Conservation (phyloP, 2,329 filamentous ascomycete species). For the Exserohilum turcica region DNA sequence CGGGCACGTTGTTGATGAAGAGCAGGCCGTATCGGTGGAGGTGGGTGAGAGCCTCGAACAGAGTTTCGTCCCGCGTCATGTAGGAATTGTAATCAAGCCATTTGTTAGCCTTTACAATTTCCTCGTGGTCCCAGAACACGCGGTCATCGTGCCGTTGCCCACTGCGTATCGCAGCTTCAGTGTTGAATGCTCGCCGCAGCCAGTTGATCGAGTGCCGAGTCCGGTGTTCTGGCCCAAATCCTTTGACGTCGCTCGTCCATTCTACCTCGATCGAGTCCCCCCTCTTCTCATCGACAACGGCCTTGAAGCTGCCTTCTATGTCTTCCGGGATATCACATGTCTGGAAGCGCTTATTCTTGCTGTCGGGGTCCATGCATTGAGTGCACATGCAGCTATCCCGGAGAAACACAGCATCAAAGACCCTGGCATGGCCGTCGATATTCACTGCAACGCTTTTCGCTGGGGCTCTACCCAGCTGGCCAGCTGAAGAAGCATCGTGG, state of each 20-base stretch:
- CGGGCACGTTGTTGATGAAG: slow-evolving; percentile 76
- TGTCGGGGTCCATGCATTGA: slow-evolving; percentile 63
- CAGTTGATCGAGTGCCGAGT: slow-evolving; percentile 48
- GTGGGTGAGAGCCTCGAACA: slow-evolving; percentile 66
- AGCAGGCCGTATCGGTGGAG: slow-evolving; percentile 73
- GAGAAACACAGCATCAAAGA: slow-evolving; percentile 49
- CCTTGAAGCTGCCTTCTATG: slow-evolving; percentile 44
- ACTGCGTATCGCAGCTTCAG: slow-evolving; percentile 38
- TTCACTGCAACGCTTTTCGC: slow-evolving; percentile 38
- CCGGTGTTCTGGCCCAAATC: slow-evolving; percentile 49
- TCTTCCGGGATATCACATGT: slow-evolving; percentile 65
- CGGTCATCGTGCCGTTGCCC: slow-evolving; percentile 43
- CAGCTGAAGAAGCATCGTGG: slow-evolving; percentile 14
- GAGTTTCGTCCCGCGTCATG: slow-evolving; percentile 62
- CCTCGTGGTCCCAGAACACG: slow-evolving; percentile 55
- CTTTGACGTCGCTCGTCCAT: slow-evolving; percentile 65
- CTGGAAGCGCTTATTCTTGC: slow-evolving; percentile 67
- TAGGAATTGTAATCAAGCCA: slow-evolving; percentile 74
- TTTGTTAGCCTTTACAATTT: slow-evolving; percentile 56
- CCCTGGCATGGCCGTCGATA: slow-evolving; percentile 38
- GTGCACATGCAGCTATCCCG: slow-evolving; percentile 65
- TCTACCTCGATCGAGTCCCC: slow-evolving; percentile 58
- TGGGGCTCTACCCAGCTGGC: slow-evolving; percentile 30
- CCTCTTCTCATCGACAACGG: slow-evolving; percentile 43
- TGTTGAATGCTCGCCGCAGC: slow-evolving; percentile 38